Conservation (phyloP, 2,329 filamentous ascomycete species). For the Raffaelea ambrosiae region DNA sequence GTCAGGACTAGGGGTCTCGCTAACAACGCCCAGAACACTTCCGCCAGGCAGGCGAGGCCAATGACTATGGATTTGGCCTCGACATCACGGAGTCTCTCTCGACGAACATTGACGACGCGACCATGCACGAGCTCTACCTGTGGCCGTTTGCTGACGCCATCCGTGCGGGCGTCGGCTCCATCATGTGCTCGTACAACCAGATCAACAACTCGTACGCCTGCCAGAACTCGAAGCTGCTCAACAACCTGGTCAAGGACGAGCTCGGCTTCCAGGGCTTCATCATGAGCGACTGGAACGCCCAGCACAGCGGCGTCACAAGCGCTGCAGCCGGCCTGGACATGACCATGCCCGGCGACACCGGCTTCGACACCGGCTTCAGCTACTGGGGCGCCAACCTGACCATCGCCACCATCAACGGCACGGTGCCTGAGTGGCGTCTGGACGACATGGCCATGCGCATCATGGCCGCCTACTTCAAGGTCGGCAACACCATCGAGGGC, state of each 20-base stretch:
- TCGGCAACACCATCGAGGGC: slow-evolving; percentile 43
- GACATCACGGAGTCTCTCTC: slow-evolving; percentile 50
- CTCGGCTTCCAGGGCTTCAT: slow-evolving; percentile 60
- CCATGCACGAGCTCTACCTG: slow-evolving; percentile 53
- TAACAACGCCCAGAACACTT: slow-evolving; percentile 68
- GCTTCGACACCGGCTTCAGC: slow-evolving; percentile 62
- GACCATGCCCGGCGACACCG: slow-evolving; percentile 55
- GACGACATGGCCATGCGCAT: slow-evolving; percentile 90
- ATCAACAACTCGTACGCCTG: slow-evolving; percentile 59
- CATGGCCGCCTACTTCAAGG: slow-evolving; percentile 62
- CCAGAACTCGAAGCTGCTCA: slow-evolving; percentile 56
- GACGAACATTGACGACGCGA: slow-evolving; percentile 49
- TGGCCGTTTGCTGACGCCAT: slow-evolving; percentile 59
- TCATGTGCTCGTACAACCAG: slow-evolving; percentile 52
- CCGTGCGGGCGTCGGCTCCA: slow-evolving; percentile 39
- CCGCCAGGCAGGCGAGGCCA: slow-evolving; percentile 50
- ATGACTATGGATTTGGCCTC: slow-evolving; percentile 42
- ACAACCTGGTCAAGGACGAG: slow-evolving; percentile 55
- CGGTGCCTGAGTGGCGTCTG: slow-evolving; percentile 74
- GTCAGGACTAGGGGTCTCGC: not conserved
- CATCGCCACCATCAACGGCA: slow-evolving; percentile 79
- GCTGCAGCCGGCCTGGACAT: slow-evolving; percentile 72
- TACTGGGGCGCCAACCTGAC: slow-evolving; percentile 83
- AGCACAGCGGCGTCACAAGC: slow-evolving; percentile 58
- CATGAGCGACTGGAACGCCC: slow-evolving; percentile 51